Base-by-base conservation (phyloP, 2,329 filamentous ascomycete species). In the Hansfordia pulvinata region DNA sequence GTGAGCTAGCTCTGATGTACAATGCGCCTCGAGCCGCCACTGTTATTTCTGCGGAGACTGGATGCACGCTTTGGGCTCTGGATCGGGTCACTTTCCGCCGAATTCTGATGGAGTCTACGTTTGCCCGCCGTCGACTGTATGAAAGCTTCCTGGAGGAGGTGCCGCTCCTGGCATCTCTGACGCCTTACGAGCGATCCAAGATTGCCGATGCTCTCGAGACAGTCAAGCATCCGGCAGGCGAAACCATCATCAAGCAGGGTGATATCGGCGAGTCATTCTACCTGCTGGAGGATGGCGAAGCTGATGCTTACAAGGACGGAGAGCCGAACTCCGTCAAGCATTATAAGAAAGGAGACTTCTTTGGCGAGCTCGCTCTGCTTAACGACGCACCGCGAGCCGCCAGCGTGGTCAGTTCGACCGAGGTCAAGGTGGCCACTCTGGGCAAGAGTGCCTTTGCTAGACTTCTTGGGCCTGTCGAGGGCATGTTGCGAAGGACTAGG, bases 1-100 rank as follows among this genome's bases (percentile, higher is more conserved):
- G 90, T 42, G 90, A 98, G 58, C 66, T 98, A 30, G 90, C 90
- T 9, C 65, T 98, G 43, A 96, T 98, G 90, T 96, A 98, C 61
- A 94, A 96, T 46, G 85, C 90, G 13, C 90, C 90, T 15, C 83
- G 90, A 46, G 90, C 90, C 21, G 90, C 90, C 4, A 96, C 90
- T 0, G 83, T 98, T 33, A 70, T 92, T 34, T 93, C 83, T 17
- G 75, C 78, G 9, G 82, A 92, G 43, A 51, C 76, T 3, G 60
- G 69, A 18, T 86, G 80, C 44, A 86, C 79, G 4, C 67, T 98
- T 8, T 98, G 90, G 90, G 85, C 85, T 12, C 65, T 98, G 26
- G 90, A 98, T 49, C 83, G 90, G 28, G 69, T 94, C 35, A 98
- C 90, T 8, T 98, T 98, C 67, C 84, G 90, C 41, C 82, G 90